Evolutionary conservation across 139 green algal species (phyloP), one percentile per base, ranked within the genome.

Genomic region (Tetraselmis chui): DNA sequence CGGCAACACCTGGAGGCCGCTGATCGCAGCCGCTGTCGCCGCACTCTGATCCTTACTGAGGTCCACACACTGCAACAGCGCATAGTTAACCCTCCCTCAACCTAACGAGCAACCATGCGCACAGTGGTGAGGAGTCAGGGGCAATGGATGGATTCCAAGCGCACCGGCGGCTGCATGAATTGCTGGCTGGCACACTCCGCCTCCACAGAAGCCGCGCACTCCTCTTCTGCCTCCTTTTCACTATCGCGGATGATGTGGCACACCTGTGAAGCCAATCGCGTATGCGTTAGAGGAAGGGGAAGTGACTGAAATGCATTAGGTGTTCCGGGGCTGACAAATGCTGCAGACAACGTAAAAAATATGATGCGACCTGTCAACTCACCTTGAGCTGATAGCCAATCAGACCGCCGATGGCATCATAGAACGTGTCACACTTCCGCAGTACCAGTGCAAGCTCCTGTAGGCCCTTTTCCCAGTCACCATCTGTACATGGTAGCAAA

Each of bases 381-480:
- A 32, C 58, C 81, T 94, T 93, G 31, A 92, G 81, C 85, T 99
- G 96, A 87, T 98, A 99, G 59, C 96, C 96, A 0, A 94, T 59
- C 29, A 99, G 84, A n/a, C 97, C 97, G 18, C 97, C 97, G 30
- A 99, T 94, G 74, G 83, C 88, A 89, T 98, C 93, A 83, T 99
- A 99, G 80, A 99, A 99, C 1, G 85, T 67, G 2, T 97, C 92
- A 22, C 96, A 90, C 11, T 82, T 84, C 1, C 75, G 74, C 58
- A 98, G 88, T 0, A 82, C 77, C 22, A 76, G 29, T 1, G 82
- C 84, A 23, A 97, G 86, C 11, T 32, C 27, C 18, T 24, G 1
- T 67, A 93, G 82, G 29, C 26, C 76, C 29, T 29, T 2, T 22
- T 59, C 25, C 59, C 77, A 74, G 76, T 31, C 28, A 1, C 5